Evolutionary conservation across 1,284 basidiomycete genomes (phyloP), one percentile per base, ranked within the genome.

Genomic region (Polyporus tsugae): DNA sequence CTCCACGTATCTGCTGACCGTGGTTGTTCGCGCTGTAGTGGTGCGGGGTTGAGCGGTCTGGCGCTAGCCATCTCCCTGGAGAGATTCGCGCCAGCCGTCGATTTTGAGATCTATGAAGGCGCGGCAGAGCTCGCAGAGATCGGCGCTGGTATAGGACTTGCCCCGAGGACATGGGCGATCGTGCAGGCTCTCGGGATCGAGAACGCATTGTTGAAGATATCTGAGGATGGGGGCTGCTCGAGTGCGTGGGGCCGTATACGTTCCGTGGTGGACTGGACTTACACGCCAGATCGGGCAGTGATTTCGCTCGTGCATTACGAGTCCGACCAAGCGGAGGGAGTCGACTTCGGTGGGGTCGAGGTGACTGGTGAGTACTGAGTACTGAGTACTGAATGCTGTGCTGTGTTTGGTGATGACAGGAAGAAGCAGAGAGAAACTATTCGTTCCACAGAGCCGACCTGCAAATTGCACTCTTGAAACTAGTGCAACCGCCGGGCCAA

Each of bases 91-190:
- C 74, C 80, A 4, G 78, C 83, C 67, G 80, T 85, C 39, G 78
- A 80, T n/a, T 70, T 68, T 52, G 53, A 86, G 66, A 75, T 90
- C 52, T 90, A 84, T 70, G 88, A 90, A 77, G 81, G 80, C 9
- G 82, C 86, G 25, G 74, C 75, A 39, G 75, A 83, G 62, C 82
- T 88, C 53, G 76, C 81, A 33, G 86, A 87, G 74, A 62, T 87
- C 29, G 88, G 88, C 19, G 87, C 87, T n/a, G 88, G 88, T 7
- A 80, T 90, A 55, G 86, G 85, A 0, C 73, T 89, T 78, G 88
- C 78, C 74, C 80, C 82, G 42, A 81, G 87, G 79, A 76, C 82
- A 60, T 84, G 83, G 86, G 80, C 84, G 75, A 80, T 88, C 63
- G 77, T 90, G 55, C 78, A 75, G 67, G 82, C 80, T 70, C 75